phyloP scores from a whole-genome alignment of 83 land plant genomes.

The Diphasiastrum complanatum region DNA sequence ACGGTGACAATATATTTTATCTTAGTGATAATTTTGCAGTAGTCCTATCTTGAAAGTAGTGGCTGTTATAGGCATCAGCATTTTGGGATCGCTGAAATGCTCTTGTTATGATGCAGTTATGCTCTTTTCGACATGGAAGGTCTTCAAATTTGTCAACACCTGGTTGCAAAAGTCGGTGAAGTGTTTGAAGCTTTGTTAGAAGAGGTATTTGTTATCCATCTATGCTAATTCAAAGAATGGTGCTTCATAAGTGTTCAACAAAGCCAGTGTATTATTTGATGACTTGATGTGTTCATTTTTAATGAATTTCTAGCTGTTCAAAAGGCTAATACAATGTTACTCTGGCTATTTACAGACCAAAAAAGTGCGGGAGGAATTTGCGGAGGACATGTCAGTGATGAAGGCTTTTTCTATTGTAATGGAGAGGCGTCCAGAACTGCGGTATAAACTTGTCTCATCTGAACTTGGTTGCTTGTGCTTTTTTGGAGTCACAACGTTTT shows the following conservation, averaged over 20 bases:
- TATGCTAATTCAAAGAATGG: neutral
- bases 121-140: conserved; percentile 68
- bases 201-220: conserved; percentile 36
- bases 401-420: conserved; percentile 67
- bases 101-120: conserved; percentile 38
- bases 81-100: neutral
- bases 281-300: neutral
- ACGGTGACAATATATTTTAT: no score
- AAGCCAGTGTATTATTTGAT: neutral
- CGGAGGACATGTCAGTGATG: conserved; percentile 59
- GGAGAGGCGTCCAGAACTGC: conserved; percentile 60
- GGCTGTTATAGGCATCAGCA: neutral
- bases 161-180: conserved; percentile 64
- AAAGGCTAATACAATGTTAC: neutral
- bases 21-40: no score
- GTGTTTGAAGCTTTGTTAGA: conserved; percentile 59
- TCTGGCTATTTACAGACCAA: conserved; percentile 41
- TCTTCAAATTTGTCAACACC: conserved; percentile 45
- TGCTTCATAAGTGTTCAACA: neutral
- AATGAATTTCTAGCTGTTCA: neutral
- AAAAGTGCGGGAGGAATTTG: conserved; percentile 52
- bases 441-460: conserved; percentile 24
- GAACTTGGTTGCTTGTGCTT: conserved; percentile 13
- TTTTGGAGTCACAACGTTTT: neutral
- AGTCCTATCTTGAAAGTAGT: neutral